These are phyloP conservation scores for Aspergillus neoniger DNA, from an alignment of 2,329 filamentous ascomycete species.

Conservation along the genomic window DNA sequence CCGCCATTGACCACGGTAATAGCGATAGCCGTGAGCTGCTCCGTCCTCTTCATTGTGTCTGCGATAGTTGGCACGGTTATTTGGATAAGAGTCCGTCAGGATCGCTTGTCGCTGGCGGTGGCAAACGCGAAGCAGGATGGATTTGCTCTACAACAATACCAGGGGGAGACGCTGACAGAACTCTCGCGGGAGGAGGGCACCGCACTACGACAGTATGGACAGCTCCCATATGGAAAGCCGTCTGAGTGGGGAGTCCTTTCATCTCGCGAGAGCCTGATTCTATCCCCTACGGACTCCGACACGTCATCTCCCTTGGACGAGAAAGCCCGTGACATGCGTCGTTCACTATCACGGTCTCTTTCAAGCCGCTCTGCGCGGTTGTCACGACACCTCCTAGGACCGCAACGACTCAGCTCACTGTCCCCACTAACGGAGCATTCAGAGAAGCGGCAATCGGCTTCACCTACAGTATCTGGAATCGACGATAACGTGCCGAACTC, in stretches of 20 bases:
- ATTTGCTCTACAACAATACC: slow-evolving; percentile 25
- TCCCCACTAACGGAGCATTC: slow-evolving; percentile 35
- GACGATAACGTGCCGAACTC: slow-evolving; percentile 37
- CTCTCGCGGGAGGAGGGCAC: slow-evolving; percentile 36
- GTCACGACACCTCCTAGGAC: slow-evolving; percentile 30
- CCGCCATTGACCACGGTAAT: slow-evolving; percentile 35
- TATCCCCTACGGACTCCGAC: slow-evolving; percentile 24
- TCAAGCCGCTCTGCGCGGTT: slow-evolving; percentile 32
- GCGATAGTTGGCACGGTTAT: slow-evolving; percentile 36
- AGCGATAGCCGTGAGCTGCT: slow-evolving; percentile 38
- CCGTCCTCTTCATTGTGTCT: slow-evolving; percentile 36
- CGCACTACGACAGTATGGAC: slow-evolving; percentile 34
- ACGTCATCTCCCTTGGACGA: slow-evolving; percentile 26
- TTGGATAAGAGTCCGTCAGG: slow-evolving; percentile 39
- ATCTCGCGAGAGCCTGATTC: slow-evolving; percentile 34
- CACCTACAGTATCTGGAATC: slow-evolving; percentile 19
- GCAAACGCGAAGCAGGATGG: slow-evolving; percentile 26
- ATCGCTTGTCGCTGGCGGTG: slow-evolving; percentile 32
- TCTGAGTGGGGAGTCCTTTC: slow-evolving; percentile 38
- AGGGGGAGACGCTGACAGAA: slow-evolving; percentile 34
- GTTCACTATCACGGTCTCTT: slow-evolving; percentile 37
- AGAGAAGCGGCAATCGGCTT: slow-evolving; percentile 23
- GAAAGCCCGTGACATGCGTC: slow-evolving; percentile 34
- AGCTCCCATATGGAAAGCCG: slow-evolving; percentile 37
- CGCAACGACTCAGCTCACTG: slow-evolving; percentile 32